These are phyloP conservation scores for Pyrenochaeta sp. DNA, from an alignment of 2,329 filamentous ascomycete species.

Conservation along the genomic window DNA sequence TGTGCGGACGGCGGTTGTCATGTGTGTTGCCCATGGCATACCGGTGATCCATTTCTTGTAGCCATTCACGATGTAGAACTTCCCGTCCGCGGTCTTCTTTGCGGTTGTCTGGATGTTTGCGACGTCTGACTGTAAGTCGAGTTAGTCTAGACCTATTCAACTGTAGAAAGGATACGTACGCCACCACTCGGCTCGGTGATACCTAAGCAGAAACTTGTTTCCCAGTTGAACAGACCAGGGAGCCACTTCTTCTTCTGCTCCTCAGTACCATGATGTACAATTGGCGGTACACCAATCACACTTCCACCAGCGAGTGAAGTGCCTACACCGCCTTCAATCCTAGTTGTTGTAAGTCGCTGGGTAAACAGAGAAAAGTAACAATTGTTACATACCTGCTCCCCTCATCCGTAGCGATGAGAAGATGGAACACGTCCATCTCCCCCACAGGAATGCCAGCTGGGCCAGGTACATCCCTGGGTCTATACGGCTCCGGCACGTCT, in stretches of 20 bases:
- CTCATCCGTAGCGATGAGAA: conserved; percentile 65
- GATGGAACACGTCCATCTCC: conserved; percentile 50
- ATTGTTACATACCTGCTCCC: not conserved
- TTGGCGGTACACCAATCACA: conserved; percentile 69
- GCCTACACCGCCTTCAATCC: conserved; percentile 65
- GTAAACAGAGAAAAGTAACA: not conserved
- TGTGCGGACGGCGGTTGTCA: conserved; percentile 69
- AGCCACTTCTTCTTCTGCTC: conserved; percentile 68
- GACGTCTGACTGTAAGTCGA: conserved; percentile 62
- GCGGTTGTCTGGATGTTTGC: conserved; percentile 70
- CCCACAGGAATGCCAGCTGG: conserved; percentile 49
- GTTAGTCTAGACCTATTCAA: conserved; percentile 10
- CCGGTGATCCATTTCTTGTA: conserved; percentile 76
- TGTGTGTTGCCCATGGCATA: conserved; percentile 67
- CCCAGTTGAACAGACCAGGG: conserved; percentile 65
- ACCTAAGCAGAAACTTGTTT: conserved; percentile 69
- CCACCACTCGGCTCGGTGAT: conserved; percentile 70
- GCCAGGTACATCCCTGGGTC: conserved; percentile 50
- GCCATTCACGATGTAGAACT: conserved; percentile 73
- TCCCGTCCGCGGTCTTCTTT: conserved; percentile 76
- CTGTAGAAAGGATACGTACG: conserved; percentile 18
- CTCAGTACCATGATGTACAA: conserved; percentile 68
- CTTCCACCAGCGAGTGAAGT: conserved; percentile 68
- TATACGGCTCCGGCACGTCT: conserved; percentile 55
- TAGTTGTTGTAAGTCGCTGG: conserved; percentile 42